Percentiles rank a stretch among this genome's conserved stretches.
These are phyloP conservation scores for Tylopilus subfusipes DNA, from an alignment of 768 basidiomycete genomes.

Conservation along the genomic window DNA sequence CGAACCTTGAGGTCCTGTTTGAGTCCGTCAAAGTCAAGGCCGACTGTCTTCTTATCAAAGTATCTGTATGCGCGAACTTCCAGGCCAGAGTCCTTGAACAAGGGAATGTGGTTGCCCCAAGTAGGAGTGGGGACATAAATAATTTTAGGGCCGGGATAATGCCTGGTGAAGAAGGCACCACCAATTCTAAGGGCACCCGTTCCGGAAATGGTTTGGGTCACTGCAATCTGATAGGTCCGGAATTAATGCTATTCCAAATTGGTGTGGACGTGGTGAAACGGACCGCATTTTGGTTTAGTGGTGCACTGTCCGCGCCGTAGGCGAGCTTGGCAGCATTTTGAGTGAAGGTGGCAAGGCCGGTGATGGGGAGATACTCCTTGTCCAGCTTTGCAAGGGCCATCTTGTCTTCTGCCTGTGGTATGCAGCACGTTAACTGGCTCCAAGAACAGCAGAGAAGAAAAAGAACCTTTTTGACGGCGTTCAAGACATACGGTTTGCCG, in stretches of 20 bases:
- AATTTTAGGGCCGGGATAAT: constrained; percentile 80
- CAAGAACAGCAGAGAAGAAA: background rate
- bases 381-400: constrained; percentile 63
- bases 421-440: background rate
- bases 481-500: constrained; percentile 93
- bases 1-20: constrained; percentile 81
- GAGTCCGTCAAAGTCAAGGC: constrained; percentile 87
- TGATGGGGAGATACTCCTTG: constrained; percentile 97
- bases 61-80: constrained; percentile 93
- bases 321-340: constrained; percentile 85
- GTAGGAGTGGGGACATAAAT: constrained; percentile 93
- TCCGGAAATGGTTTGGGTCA: constrained; percentile 94
- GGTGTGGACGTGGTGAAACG: constrained; percentile 30
- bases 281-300: constrained; percentile 69
- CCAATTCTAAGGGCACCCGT: constrained; percentile 97
- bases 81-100: constrained; percentile 92
- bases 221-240: constrained; percentile 54
- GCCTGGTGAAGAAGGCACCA: constrained; percentile 84
- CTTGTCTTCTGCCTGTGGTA: constrained; percentile 68
- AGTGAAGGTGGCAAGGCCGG: constrained; percentile 83
- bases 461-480: constrained; percentile 78
- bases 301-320: constrained; percentile 78
- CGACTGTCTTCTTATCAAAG: constrained; percentile 89
- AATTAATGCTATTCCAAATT: background rate
- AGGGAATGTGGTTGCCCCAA: constrained; percentile 95